Base-by-base conservation (phyloP, 768 basidiomycete species). In the Hygrocybe coccinea region DNA sequence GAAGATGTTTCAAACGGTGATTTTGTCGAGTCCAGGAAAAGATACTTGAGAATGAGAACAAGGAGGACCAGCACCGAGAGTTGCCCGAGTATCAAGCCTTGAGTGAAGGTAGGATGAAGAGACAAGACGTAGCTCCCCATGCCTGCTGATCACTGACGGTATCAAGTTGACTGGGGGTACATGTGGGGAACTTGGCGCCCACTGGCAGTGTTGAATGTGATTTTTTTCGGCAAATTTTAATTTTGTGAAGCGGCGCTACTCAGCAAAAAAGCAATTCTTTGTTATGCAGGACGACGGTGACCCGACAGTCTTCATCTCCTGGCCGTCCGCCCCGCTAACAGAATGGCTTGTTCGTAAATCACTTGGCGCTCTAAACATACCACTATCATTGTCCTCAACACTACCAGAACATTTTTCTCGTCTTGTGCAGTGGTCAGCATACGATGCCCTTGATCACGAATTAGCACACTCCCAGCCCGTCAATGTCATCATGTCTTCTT, bases 21-120 rank as follows among this genome's bases (percentile, higher is more conserved):
- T 56, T 80, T 74, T 24, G 83, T 77, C 5, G 89, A 83, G 62
- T 97, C 91, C 59, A 99, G 86, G 66, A 99, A 97, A 55, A 98
- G 85, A 73, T 97, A 98, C 66, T 91, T 90, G 71, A 99, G 83
- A 67, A 99, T 82, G 59, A 94, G 73, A 46, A 77, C 78, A 25
- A 91, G 79, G 46, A 95, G 78, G 50, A 87, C 64, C 43, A 92
- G 75, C 62, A 99, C 86, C 22, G 93, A 95, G 19, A 91, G 77
- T 69, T 98, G 95, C 55, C 95, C 95, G 43, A 97, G 72, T 37
- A 99, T 76, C 35, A 99, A 81, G 14, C 95, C 95, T 67, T 97
- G 95, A 0, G 95, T 97, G 72, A 99, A 99, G 1, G 91, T 94
- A 19, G 88, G 90, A 62, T 88, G 84, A 41, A 91, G 75, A 35